Evolutionary conservation across 352 stramenopile genomes (phyloP), one percentile per base, ranked within the genome.

Genomic region (Pythium utonaiense): DNA sequence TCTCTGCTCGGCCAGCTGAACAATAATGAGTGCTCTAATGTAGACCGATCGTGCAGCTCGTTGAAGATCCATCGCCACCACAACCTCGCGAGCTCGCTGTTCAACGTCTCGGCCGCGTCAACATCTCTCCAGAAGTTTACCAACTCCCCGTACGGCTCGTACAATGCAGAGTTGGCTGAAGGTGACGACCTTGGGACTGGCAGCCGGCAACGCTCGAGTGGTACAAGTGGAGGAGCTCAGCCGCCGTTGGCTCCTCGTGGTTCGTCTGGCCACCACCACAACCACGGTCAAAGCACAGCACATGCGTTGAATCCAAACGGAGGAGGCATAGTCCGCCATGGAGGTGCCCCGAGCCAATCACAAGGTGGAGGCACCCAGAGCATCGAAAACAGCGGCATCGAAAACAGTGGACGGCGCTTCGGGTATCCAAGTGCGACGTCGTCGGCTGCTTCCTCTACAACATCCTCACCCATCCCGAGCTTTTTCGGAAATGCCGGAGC

Each of bases 1-100:
- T n/a, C n/a, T n/a, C n/a, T n/a, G n/a, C n/a, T n/a, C n/a, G n/a
- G n/a, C n/a, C n/a, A n/a, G n/a, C n/a, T 41, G 34, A 16, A 6
- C 36, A 45, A 13, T 22, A 24, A 2, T 34, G 50, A 7, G 13
- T 24, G 24, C 42, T 69, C 53, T 14, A 54, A 16, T 47, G 5
- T 69, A 95, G 86, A 95, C 72, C 80, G 86, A 12, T 86, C 83
- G 17, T 95, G 86, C 64, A 69, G 73, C n/a, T 91, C 83, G 4
- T 63, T 95, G 24, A 85, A 89, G 63, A 93, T 95, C 47, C 82
- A 93, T 41, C 76, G 78, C 1, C 75, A 95, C 55, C 71, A 78
- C 25, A 86, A 74, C 45, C 34, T 81, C 1, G 64, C 67, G 8
- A 93, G 75, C 47, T 70, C 79, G 9, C 67, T 93, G 0, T 95